These are phyloP conservation scores for Paramecium sonneborni DNA, from an alignment of 73 alveolate genomes.

Conservation along the genomic window DNA sequence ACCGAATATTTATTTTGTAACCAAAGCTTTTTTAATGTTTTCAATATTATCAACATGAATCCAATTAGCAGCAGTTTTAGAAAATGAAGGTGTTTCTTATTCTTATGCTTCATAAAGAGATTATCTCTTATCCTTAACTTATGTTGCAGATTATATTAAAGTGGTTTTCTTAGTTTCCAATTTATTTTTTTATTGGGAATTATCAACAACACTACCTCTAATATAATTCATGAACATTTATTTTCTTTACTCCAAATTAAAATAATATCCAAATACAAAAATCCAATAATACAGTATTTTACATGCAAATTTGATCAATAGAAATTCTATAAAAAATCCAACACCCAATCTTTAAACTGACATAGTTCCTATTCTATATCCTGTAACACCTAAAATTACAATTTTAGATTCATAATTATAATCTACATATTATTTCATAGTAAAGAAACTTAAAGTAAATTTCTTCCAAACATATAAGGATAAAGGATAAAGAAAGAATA, in stretches of 20 bases:
- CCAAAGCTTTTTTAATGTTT: neutral
- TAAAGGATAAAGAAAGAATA: neutral
- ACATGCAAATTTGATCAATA: neutral
- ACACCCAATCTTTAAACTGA: constrained; percentile 19
- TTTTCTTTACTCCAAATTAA: neutral
- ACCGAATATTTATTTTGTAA: constrained; percentile 32
- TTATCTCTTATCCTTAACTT: neutral
- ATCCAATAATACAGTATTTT: neutral
- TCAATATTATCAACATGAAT: constrained; percentile 12
- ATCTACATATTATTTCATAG: neutral
- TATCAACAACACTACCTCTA: constrained; percentile 9
- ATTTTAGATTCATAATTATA: constrained; percentile 19
- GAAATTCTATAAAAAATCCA: neutral
- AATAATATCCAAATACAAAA: constrained; percentile 18
- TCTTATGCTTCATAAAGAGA: neutral
- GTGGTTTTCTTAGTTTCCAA: neutral
- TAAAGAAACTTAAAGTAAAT: neutral
- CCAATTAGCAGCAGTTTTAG: constrained; percentile 49
- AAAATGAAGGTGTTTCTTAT: constrained; percentile 1
- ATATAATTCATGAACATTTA: neutral
- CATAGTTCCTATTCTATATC: constrained; percentile 17
- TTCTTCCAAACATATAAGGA: neutral
- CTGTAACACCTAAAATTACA: neutral
- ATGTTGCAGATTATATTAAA: neutral
- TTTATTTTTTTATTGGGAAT: neutral